These are phyloP conservation scores for Dipteronia sinensis DNA, from an alignment of 345 rosid species.

Conservation along the genomic window DNA sequence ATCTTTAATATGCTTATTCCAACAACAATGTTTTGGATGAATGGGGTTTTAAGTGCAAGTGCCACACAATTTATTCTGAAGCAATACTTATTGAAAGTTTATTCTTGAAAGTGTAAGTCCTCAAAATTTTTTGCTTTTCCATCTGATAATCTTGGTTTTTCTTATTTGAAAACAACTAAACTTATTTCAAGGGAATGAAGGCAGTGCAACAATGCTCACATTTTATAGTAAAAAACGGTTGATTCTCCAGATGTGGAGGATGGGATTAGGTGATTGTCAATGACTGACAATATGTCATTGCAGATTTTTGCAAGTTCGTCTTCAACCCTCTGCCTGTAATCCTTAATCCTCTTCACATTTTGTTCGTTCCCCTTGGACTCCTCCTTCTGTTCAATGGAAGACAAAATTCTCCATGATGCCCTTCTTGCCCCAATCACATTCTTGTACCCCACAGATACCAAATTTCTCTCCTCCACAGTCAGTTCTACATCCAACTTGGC, in stretches of 20 bases:
- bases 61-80: background rate
- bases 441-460: constrained; percentile 85
- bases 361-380: constrained; percentile 72
- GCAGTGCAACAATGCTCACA: constrained; percentile 40
- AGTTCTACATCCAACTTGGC: constrained; percentile 72
- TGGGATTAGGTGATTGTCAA: constrained; percentile 69
- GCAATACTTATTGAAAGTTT: background rate
- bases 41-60: background rate
- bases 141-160: background rate
- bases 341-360: constrained; percentile 69
- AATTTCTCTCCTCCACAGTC: constrained; percentile 82
- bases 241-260: constrained; percentile 78
- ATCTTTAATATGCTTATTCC: constrained; percentile 1
- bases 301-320: constrained; percentile 75
- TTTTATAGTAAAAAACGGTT: constrained; percentile 77
- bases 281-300: constrained; percentile 62
- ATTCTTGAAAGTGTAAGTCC: background rate
- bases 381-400: constrained; percentile 89
- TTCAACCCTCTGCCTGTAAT: constrained; percentile 71
- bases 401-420: constrained; percentile 72
- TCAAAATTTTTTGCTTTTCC: background rate
- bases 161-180: background rate
- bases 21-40: background rate
- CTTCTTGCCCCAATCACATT: constrained; percentile 88
- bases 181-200: background rate